Conservation (phyloP, 306 rosid species). For the Boehmeria nivea region DNA sequence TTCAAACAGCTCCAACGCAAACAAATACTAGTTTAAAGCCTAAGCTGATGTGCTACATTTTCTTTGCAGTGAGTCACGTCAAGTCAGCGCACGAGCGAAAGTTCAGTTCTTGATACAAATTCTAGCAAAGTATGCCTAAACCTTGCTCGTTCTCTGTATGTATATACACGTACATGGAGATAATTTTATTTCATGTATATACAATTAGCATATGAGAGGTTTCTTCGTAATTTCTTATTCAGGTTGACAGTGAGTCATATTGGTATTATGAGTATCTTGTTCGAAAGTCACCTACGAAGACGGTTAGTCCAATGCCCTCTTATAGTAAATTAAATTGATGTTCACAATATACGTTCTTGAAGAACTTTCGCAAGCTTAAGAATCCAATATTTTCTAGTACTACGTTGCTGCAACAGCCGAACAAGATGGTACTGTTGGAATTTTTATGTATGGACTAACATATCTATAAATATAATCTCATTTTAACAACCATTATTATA, state of each 20-base stretch:
- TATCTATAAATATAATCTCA: too few species aligned
- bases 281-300: conserved; percentile 80
- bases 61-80: conserved; percentile 88
- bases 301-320: conserved; percentile 33
- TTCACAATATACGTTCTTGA: conserved; percentile 8
- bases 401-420: conserved; percentile 84
- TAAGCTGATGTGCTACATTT: conserved; percentile 17
- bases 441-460: too few species aligned
- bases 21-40: too few species aligned
- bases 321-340: background rate
- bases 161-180: background rate
- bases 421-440: conserved; percentile 92
- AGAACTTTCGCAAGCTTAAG: conserved; percentile 45
- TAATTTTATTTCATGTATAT: conserved; percentile 10
- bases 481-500: too few species aligned
- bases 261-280: conserved; percentile 92
- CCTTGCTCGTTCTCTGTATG: background rate
- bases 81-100: conserved; percentile 81
- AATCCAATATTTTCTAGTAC: conserved; percentile 53
- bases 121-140: conserved; percentile 55
- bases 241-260: conserved; percentile 83
- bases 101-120: conserved; percentile 91
- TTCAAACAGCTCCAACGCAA: too few species aligned
- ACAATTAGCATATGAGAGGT: conserved; percentile 15
- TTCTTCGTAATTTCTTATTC: conserved; percentile 24